phyloP scores from a whole-genome alignment of 495 filamentous ascomycete species.

The Melanomma pulvis-pyrius region DNA sequence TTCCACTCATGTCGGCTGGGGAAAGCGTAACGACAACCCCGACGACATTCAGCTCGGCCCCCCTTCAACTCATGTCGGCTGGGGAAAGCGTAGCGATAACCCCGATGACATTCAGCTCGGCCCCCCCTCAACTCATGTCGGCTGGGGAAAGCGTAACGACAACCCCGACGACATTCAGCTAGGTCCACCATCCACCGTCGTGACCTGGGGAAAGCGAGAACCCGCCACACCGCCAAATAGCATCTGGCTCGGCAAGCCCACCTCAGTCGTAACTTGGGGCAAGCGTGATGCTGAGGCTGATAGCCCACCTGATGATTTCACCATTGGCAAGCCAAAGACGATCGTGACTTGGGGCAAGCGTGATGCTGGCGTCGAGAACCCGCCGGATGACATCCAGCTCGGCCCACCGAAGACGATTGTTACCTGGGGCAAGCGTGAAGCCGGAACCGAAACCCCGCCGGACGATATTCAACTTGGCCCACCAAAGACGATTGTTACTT shows the following conservation, averaged over 20 bases:
- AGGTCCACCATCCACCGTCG: constrained; percentile 5
- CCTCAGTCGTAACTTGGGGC: constrained; percentile 23
- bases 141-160: constrained; percentile 26
- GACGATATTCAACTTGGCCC: constrained; percentile 7
- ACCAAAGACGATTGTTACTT: constrained; percentile 18
- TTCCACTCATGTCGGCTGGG: constrained; percentile 23
- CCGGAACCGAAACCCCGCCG: not conserved
- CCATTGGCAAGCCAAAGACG: constrained; percentile 18
- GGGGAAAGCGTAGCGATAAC: constrained; percentile 18
- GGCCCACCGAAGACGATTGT: constrained; percentile 13
- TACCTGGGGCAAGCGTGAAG: constrained; percentile 25
- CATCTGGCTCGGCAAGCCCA: constrained; percentile 19
- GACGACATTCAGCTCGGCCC: constrained; percentile 19
- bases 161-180: constrained; percentile 16
- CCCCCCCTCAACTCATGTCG: constrained; percentile 10
- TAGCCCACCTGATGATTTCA: not conserved
- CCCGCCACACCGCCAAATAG: not conserved
- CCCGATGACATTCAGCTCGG: constrained; percentile 12
- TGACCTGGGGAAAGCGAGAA: constrained; percentile 17
- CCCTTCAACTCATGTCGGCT: constrained; percentile 15
- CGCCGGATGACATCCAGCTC: not conserved
- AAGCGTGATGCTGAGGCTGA: constrained; percentile 4
- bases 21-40: constrained; percentile 18
- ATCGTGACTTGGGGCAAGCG: constrained; percentile 27
- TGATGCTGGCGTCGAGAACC: not conserved